Percentiles rank a stretch among this genome's conserved stretches.
phyloP scores from a whole-genome alignment of 495 filamentous ascomycete species.

The Beverwykella pulmonaria region DNA sequence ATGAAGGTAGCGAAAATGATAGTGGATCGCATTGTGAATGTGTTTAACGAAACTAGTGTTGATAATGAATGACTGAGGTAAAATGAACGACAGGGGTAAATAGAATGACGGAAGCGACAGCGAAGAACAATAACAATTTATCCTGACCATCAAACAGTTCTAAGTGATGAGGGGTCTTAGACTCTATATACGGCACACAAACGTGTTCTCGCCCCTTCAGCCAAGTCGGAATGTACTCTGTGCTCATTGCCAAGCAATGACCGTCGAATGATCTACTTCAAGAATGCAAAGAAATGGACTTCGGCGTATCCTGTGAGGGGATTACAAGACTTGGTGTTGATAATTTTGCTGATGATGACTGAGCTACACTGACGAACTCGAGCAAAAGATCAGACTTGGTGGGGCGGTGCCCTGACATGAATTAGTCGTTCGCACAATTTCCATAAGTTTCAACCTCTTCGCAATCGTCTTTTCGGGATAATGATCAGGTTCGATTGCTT shows the following conservation, averaged over 20 bases:
- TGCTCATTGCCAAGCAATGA: not conserved
- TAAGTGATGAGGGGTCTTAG: not conserved
- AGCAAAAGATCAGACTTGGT: no score
- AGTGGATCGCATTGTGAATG: slow-evolving; percentile 2
- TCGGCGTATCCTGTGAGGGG: not conserved
- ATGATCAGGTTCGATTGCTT: no score
- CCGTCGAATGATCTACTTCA: no score
- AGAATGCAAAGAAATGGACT: no score
- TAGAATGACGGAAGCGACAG: not conserved
- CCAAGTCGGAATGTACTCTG: not conserved
- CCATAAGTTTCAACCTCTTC: no score
- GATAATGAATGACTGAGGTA: not conserved
- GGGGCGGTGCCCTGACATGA: no score
- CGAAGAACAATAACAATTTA: not conserved
- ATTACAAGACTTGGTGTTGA: not conserved
- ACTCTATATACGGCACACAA: not conserved
- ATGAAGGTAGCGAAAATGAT: not conserved
- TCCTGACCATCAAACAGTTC: no score
- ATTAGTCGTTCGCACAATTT: no score
- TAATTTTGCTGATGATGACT: no score
- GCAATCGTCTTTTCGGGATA: no score
- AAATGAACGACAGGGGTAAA: not conserved
- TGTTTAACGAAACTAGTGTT: not conserved
- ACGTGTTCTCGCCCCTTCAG: not conserved
- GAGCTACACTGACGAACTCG: no score